A percentile compares a stretch with the other conserved stretches of the same genome.
Evolutionary conservation across 1,284 basidiomycete genomes (phyloP).

Genomic region (Moesziomyces sp.): DNA sequence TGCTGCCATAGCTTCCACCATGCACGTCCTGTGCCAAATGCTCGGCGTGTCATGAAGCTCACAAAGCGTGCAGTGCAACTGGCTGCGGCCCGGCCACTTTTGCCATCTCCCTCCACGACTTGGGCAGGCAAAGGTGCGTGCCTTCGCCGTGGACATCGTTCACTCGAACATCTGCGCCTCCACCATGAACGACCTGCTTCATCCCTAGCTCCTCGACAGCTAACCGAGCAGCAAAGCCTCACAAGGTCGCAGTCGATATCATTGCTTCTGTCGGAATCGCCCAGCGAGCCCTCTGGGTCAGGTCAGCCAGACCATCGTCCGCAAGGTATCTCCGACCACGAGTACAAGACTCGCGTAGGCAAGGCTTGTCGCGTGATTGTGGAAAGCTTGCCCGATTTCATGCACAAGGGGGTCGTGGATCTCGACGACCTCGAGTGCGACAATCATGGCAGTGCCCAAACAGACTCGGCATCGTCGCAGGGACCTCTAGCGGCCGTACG

Average conservation of each 20-base stretch:
- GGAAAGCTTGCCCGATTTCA: conserved; percentile 49
- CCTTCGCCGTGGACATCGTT: neutral
- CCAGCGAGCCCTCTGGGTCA: neutral
- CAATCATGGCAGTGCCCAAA: neutral
- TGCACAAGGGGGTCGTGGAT: conserved; percentile 48
- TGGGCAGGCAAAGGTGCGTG: neutral
- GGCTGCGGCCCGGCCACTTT: conserved; percentile 11
- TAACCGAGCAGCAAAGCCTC: neutral
- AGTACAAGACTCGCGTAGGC: conserved; percentile 52
- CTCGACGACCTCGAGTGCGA: conserved; percentile 29
- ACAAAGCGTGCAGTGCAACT: conserved; percentile 9
- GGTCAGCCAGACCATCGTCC: neutral
- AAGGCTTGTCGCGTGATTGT: conserved; percentile 45
- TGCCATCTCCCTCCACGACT: conserved; percentile 1
- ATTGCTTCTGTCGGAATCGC: conserved; percentile 7
- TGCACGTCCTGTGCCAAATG: conserved; percentile 1
- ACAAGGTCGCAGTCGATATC: neutral
- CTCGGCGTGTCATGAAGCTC: conserved; percentile 23
- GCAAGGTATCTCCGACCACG: conserved; percentile 39
- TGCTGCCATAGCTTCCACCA: conserved; percentile 1
- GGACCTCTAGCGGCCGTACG: neutral
- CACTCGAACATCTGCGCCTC: neutral
- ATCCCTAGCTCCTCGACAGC: neutral
- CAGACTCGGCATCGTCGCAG: neutral
- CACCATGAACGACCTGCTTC: neutral